Base-by-base conservation (phyloP, 441 rosid species). In the Euphorbia schlechtendalii region DNA sequence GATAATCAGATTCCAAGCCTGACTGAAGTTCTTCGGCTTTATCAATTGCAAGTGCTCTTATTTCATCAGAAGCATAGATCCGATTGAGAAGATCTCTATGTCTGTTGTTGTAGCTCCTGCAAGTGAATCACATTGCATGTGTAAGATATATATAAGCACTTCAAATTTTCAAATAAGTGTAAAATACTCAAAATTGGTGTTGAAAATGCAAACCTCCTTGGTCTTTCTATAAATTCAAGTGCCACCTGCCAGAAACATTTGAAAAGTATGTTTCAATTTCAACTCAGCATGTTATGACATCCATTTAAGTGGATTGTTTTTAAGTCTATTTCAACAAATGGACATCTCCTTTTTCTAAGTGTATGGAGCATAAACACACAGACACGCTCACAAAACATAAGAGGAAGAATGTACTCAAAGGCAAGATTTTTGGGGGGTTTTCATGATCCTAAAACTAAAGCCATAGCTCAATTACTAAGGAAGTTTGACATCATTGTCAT, bases 171-270 rank as follows among this genome's bases (percentile, higher is more conserved):
- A 51, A 48, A 3, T 20, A 56, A 40, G 0, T 55, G 68, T 2
- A 2, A 28, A 68, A 20, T 32, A 32, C 34, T 32, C 34, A 2
- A 32, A 32, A 32, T 32, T 32, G 34, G 34, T n/a, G n/a, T n/a
- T n/a, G n/a, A n/a, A 56, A 49, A 15, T 53, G 62, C 63, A 25
- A 71, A 87, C 96, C 96, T 84, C 68, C 83, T 76, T 25, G 78
- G 76, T 61, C 80, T 80, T 67, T 60, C 77, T 63, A 73, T 66
- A 57, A 77, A 80, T 59, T 73, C 84, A 21, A 72, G 20, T 15
- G 69, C 73, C 27, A 69, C 53, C 96, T 89, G 88, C 73, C 63
- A 74, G 36, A 30, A 45, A 71, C 12, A 46, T 30, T 18, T 18
- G 8, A 1, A 53, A 53, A 64, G 10, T 38, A 9, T 4, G 28